Evolutionary conservation across 2,329 filamentous ascomycete species (phyloP).

Genomic region (Exophiala viscosa): DNA sequence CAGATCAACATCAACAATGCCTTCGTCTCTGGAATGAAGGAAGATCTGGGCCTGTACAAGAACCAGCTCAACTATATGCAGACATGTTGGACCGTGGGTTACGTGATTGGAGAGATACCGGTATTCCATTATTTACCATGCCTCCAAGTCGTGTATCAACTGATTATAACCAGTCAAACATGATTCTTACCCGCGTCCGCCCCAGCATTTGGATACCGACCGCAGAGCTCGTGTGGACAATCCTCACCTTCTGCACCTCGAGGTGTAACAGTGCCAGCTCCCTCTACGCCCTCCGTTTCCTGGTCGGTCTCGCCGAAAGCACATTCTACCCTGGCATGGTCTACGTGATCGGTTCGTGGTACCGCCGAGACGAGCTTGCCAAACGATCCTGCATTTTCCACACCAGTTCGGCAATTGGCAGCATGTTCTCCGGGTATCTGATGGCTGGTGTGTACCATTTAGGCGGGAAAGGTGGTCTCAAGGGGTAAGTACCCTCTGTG

Average conservation of each 20-base stretch:
- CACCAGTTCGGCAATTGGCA: conserved; percentile 43
- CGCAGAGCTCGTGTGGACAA: conserved; percentile 49
- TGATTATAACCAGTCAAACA: conserved; percentile 41
- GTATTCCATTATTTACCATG: neutral
- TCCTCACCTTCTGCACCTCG: conserved; percentile 56
- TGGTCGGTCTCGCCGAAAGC: conserved; percentile 41
- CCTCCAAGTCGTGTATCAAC: neutral
- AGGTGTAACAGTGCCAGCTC: conserved; percentile 37
- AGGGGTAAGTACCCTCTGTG: conserved; percentile 31
- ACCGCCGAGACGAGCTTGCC: conserved; percentile 48
- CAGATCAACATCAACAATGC: conserved; percentile 41
- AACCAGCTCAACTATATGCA: conserved; percentile 56
- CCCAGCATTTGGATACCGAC: conserved; percentile 15
- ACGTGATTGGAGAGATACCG: conserved; percentile 51
- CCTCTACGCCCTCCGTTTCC: conserved; percentile 26
- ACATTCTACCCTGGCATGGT: conserved; percentile 54
- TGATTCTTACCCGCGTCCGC: conserved; percentile 45
- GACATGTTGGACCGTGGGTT: conserved; percentile 60
- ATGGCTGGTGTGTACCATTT: conserved; percentile 53
- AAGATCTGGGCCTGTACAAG: conserved; percentile 50
- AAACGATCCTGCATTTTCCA: conserved; percentile 54
- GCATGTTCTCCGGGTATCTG: conserved; percentile 50
- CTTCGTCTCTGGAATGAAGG: conserved; percentile 53
- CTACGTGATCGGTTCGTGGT: conserved; percentile 51
- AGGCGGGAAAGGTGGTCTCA: conserved; percentile 47